phyloP scores from a whole-genome alignment of 2,329 filamentous ascomycete genomes.

The Arachnomyces sp. region DNA sequence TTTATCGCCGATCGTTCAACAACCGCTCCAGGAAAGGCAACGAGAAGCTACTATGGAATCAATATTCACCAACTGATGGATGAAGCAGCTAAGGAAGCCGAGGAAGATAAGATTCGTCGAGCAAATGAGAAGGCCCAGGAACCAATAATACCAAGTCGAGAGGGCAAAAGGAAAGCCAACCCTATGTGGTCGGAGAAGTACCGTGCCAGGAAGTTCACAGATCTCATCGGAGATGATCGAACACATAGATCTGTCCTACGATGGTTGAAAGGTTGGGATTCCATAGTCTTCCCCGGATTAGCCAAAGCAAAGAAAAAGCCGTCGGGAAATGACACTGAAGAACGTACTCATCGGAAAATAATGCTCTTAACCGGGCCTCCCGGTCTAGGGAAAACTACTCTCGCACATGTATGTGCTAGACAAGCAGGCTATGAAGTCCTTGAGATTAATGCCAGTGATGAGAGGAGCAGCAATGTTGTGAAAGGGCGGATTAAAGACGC shows the following conservation, averaged over 20 bases:
- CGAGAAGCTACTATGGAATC: conserved; percentile 76
- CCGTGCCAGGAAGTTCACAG: conserved; percentile 81
- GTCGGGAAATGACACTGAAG: conserved; percentile 49
- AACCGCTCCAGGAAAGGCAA: conserved; percentile 46
- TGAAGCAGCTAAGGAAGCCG: conserved; percentile 56
- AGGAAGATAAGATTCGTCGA: conserved; percentile 19
- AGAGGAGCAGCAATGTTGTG: conserved; percentile 81
- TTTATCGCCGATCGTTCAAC: conserved; percentile 48
- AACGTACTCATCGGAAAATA: conserved; percentile 78
- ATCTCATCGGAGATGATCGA: conserved; percentile 87
- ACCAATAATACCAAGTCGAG: conserved; percentile 12
- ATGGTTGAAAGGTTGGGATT: conserved; percentile 93
- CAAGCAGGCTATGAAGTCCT: conserved; percentile 95
- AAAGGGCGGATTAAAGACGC: conserved; percentile 85
- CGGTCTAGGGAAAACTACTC: conserved; percentile 87
- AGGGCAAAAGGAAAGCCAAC: conserved; percentile 24
- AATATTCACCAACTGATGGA: conserved; percentile 80
- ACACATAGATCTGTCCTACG: conserved; percentile 84
- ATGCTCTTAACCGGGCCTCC: conserved; percentile 85
- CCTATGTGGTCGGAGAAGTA: conserved; percentile 95
- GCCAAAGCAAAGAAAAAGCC: conserved; percentile 52
- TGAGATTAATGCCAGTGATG: conserved; percentile 97
- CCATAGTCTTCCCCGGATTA: conserved; percentile 77
- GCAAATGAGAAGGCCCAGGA: too few species aligned
- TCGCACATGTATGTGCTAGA: conserved; percentile 89